Evolutionary conservation across 257 asterid species (phyloP).

Genomic region (Ilex asprella): DNA sequence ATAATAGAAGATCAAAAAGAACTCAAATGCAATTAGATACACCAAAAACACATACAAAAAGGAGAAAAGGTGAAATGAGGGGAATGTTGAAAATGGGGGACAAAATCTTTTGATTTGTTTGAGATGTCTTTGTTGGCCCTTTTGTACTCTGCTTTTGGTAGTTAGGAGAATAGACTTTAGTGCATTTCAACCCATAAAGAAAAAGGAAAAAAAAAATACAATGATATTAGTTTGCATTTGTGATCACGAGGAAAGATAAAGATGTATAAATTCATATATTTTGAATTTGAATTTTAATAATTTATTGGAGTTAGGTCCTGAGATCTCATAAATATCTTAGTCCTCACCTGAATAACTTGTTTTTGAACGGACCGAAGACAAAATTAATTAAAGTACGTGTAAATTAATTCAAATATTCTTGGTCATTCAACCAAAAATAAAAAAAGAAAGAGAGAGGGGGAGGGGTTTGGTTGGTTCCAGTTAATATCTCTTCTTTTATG

Average conservation of each 20-base stretch:
- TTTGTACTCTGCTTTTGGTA: conserved; percentile 30
- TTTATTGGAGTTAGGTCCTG: no score
- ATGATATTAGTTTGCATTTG: conserved; percentile 15
- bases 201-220: conserved; percentile 21
- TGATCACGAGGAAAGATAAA: neutral
- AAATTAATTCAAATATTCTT: no score
- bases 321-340: no score
- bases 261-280: no score
- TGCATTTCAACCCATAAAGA: conserved; percentile 27
- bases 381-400: no score
- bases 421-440: no score
- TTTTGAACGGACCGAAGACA: no score
- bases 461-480: conserved; percentile 39
- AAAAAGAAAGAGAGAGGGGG: neutral
- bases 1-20: conserved; percentile 28
- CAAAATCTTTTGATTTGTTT: conserved; percentile 42
- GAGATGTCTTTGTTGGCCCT: conserved; percentile 30
- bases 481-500: conserved; percentile 18
- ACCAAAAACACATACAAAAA: conserved; percentile 10
- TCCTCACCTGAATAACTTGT: no score
- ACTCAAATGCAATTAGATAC: conserved; percentile 25
- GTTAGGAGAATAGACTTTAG: conserved; percentile 33
- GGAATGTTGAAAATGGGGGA: conserved; percentile 43
- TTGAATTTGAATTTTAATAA: no score
- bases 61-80: conserved; percentile 12